Evolutionary conservation across 495 filamentous ascomycete species (phyloP), one percentile per base, ranked within the genome.

Genomic region (Letharia columbiana): DNA sequence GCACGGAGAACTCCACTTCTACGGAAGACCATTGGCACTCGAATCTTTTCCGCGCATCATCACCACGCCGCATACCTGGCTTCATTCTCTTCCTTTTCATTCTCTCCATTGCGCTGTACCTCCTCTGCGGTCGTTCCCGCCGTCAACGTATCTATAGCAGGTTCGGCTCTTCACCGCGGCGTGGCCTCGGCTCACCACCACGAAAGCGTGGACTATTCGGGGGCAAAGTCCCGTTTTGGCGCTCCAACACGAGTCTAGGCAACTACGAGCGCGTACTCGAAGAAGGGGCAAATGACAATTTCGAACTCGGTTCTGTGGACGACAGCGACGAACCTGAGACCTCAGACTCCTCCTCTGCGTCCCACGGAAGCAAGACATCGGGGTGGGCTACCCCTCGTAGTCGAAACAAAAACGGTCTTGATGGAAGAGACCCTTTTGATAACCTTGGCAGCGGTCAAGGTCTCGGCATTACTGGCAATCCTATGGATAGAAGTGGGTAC

Each of bases 31-130:
- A 86, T 52, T 92, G 88, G 88, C 89, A 91, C 67, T 88, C 94
- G 71, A 74, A 85, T 0, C 78, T 95, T 41, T 84, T 87, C 70
- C 75, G 85, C 70, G 72, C 81, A 37, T 79, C 82, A 68, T 82
- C 81, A 17, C 79, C 86, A 12, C 87, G 87, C 44, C 81, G 87
- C 4, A 87, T 90, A 66, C 86, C 89, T 1, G 89, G 88, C 6
- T 84, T 95, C 40, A 67, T 92, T 2, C 81, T 93, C 2, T 89
- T 96, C 69, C 58, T 87, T 28, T 78, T 96, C 59, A 86, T 96
- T 63, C 73, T 95, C 57, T 77, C 87, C 56, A 70, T 96, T 41
- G 81, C 76, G 3, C 67, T 85, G 39, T 86, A 93, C 69, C 77
- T 92, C 67, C 78, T 91, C 45, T 80, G 88, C 61, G 84, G 86